phyloP scores from a whole-genome alignment of 2,329 filamentous ascomycete species.

The Colletotrichum sp. region DNA sequence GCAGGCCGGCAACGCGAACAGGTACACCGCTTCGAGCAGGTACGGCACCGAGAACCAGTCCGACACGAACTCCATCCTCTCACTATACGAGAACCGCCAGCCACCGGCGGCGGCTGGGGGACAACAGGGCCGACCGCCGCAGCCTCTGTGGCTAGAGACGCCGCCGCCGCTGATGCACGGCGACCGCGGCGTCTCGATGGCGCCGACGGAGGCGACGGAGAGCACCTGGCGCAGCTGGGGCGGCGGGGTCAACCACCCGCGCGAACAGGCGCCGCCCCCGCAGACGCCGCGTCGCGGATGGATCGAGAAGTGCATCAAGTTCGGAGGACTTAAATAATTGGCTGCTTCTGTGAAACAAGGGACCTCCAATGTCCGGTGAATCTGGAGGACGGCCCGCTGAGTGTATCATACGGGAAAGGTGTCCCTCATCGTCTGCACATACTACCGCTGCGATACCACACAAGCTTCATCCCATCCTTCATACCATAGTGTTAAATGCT shows the following conservation, averaged over 20 bases:
- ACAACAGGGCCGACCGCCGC: neutral
- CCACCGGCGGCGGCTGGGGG: neutral
- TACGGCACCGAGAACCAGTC: neutral
- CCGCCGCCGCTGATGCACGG: neutral
- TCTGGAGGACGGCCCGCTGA: neutral
- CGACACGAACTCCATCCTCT: slow-evolving; percentile 7
- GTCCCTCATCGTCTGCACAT: neutral
- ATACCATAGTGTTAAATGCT: slow-evolving; percentile 7
- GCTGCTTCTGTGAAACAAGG: neutral
- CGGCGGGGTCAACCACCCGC: slow-evolving; percentile 7
- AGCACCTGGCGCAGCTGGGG: slow-evolving; percentile 24
- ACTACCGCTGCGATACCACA: neutral
- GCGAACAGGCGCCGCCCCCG: neutral
- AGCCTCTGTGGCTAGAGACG: neutral
- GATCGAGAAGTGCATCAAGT: slow-evolving; percentile 21
- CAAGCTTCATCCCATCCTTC: neutral
- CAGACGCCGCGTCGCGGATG: slow-evolving; percentile 7
- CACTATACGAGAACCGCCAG: slow-evolving; percentile 5
- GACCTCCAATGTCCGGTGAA: neutral
- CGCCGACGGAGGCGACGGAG: slow-evolving; percentile 15
- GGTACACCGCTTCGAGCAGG: neutral
- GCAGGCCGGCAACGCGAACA: neutral
- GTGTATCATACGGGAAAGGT: neutral
- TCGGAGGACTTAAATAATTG: slow-evolving; percentile 15
- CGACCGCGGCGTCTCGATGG: slow-evolving; percentile 19